phyloP scores from a whole-genome alignment of 306 rosid genomes.

The Corylus heterophylla region DNA sequence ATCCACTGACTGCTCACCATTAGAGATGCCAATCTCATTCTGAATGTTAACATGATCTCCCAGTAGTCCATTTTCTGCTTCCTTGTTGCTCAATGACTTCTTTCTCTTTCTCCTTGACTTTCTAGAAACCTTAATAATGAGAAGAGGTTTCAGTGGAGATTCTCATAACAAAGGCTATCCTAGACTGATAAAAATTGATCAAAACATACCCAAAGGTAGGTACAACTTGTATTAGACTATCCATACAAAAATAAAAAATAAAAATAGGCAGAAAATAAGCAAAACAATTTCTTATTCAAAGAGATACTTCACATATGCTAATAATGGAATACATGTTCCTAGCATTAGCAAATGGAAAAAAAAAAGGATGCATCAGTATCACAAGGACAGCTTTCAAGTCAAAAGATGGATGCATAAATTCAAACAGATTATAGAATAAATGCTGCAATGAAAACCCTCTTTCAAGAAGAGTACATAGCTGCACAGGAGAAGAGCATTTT shows the following conservation, averaged over 20 bases:
- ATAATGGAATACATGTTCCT: neutral
- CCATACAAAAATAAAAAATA: neutral
- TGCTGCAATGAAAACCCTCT: neutral
- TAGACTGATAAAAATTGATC: neutral
- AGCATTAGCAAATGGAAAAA: neutral
- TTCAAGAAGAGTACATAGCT: neutral
- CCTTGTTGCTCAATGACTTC: slow-evolving; percentile 41
- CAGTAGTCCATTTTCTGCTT: slow-evolving; percentile 34
- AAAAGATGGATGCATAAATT: slow-evolving; percentile 7
- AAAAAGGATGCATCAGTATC: neutral
- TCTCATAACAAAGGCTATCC: neutral
- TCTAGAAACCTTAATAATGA: slow-evolving; percentile 62
- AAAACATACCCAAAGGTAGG: neutral
- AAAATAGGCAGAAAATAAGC: neutral
- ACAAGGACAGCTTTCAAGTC: neutral
- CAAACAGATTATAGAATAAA: neutral
- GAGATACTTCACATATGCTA: neutral
- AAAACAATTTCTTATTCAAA: neutral
- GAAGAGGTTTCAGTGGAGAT: neutral
- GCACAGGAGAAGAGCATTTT: neutral
- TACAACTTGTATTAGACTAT: neutral
- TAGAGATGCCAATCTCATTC: slow-evolving; percentile 47
- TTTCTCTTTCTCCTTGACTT: slow-evolving; percentile 68
- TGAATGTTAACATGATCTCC: slow-evolving; percentile 44
- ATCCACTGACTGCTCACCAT: slow-evolving; percentile 40